Evolutionary conservation across 345 rosid genomes (phyloP), one percentile per base, ranked within the genome.

Genomic region (Populus davidiana): DNA sequence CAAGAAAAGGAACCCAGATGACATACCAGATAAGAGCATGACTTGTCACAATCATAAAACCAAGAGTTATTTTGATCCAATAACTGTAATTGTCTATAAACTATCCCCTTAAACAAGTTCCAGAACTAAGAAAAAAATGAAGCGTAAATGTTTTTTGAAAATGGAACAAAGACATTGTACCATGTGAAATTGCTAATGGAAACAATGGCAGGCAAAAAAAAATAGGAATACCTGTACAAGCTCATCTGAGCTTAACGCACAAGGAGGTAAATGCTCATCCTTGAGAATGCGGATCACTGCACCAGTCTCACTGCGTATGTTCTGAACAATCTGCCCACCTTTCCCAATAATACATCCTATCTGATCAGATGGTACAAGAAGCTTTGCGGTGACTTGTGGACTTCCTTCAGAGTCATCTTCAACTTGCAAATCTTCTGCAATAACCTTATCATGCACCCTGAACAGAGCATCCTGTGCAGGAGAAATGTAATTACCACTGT

Each of bases 361-460:
- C 94, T 96, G 99, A 88, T 93, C 98, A 9, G 99, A 96, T 25
- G 97, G 92, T 47, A 96, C 99, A 78, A 96, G 97, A 71, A 96
- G 90, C 80, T 86, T 90, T 6, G 97, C 97, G 69, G 85, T 87
- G 72, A 90, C 86, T 72, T 89, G 89, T 23, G 80, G 93, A 80
- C 84, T 87, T 41, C 80, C 84, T 63, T 88, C 95, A 67, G 87
- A 74, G 25, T 87, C 91, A 3, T 90, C 97, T 67, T 90, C 98
- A 59, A 85, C 84, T 20, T 70, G 89, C 75, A 86, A 82, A 59
- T 92, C 94, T 23, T 91, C 97, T 0, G 91, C 91, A 75, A 89
- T 78, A 71, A 94, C 95, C 86, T 86, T 92, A 76, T 92, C 94
- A 80, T 94, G 99, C 70, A 93, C 92, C 85, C 85, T 87, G 67